These are phyloP conservation scores for Chrysanthemum makinoi DNA, from an alignment of 129 eudicot genomes.

Conservation along the genomic window DNA sequence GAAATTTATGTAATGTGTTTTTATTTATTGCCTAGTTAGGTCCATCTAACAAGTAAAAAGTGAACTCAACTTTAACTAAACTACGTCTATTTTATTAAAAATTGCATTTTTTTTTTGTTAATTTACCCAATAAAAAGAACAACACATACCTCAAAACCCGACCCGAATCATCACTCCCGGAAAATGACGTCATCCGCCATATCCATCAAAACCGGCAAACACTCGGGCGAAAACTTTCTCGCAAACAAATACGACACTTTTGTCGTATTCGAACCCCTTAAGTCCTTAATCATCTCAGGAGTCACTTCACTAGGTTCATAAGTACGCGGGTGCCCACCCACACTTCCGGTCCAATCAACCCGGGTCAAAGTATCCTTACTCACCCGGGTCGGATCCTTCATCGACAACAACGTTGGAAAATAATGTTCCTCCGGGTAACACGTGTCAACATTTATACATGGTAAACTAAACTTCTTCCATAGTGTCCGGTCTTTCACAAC, in stretches of 20 bases:
- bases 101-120: no score
- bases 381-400: constrained; percentile 71
- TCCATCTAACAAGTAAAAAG: no score
- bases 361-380: constrained; percentile 57
- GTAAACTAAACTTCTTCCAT: constrained; percentile 66
- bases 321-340: constrained; percentile 65
- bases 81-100: no score
- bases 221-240: constrained; percentile 70
- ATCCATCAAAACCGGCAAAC: constrained; percentile 54
- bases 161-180: constrained; percentile 48
- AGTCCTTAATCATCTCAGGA: constrained; percentile 38
- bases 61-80: no score
- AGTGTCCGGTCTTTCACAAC: constrained; percentile 46
- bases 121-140: no score
- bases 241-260: constrained; percentile 54
- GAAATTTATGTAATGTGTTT: no score
- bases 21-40: background rate
- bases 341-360: constrained; percentile 74
- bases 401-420: constrained; percentile 74
- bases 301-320: constrained; percentile 56
- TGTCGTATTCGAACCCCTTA: constrained; percentile 55
- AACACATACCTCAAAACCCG: constrained; percentile 32
- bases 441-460: constrained; percentile 54
- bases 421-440: constrained; percentile 92
- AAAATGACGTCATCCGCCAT: constrained; percentile 49